Percentiles rank a stretch among this genome's conserved stretches.
Evolutionary conservation across 2,329 filamentous ascomycete species (phyloP).

Genomic region (Elsinoe australis): DNA sequence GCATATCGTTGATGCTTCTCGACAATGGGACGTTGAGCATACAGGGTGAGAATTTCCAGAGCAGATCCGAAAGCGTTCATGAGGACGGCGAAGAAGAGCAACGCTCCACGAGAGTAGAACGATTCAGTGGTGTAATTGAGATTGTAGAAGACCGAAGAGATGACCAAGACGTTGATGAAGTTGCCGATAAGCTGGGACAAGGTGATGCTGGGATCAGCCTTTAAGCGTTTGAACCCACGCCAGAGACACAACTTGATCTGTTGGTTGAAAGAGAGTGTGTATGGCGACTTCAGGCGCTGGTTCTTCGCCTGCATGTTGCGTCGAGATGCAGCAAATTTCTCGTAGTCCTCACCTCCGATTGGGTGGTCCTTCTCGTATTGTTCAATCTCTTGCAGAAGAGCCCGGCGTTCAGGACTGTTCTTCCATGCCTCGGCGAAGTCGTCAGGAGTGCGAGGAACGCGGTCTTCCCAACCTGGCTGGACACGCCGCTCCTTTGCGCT

Average conservation of each 20-base stretch:
- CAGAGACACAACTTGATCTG: conserved; percentile 73
- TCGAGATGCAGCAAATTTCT: conserved; percentile 42
- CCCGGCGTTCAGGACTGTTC: conserved; percentile 43
- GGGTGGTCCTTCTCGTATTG: conserved; percentile 41
- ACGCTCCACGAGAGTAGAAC: conserved; percentile 70
- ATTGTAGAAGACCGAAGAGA: conserved; percentile 76
- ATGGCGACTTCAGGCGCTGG: conserved; percentile 63
- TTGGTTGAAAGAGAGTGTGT: conserved; percentile 67
- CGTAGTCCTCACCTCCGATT: conserved; percentile 38
- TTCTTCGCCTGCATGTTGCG: conserved; percentile 40
- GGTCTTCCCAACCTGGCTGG: conserved; percentile 37
- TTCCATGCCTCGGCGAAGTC: conserved; percentile 49
- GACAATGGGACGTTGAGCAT: conserved; percentile 82
- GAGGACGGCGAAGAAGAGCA: conserved; percentile 81
- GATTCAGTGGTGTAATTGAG: conserved; percentile 55
- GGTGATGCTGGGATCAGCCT: conserved; percentile 68
- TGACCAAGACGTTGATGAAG: conserved; percentile 66
- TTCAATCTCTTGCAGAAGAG: conserved; percentile 39
- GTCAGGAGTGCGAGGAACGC: conserved; percentile 43
- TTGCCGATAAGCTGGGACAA: conserved; percentile 63
- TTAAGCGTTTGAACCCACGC: conserved; percentile 70
- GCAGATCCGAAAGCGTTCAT: conserved; percentile 78
- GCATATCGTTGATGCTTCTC: conserved; percentile 84
- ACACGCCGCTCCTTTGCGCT: conserved; percentile 42
- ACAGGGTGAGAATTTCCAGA: conserved; percentile 78